Conservation (phyloP, 1,284 basidiomycete genomes). For the Ceratobasidium sp. region DNA sequence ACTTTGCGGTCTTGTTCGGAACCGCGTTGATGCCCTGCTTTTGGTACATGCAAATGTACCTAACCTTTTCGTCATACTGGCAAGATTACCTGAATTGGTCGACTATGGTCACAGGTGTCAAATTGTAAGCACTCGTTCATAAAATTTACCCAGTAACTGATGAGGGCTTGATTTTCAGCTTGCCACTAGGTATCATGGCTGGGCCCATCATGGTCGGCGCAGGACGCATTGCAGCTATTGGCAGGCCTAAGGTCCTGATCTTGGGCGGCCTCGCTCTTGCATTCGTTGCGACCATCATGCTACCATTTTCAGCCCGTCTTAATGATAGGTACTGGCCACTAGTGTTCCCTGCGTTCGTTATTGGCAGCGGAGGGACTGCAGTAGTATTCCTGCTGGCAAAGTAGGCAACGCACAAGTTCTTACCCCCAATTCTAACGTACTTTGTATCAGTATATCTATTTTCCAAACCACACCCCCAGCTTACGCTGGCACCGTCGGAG, state of each 20-base stretch:
- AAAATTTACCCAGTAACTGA: not conserved
- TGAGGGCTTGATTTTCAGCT: not conserved
- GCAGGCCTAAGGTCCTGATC: conserved; percentile 57
- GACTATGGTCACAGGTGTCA: conserved; percentile 37
- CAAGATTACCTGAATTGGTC: conserved; percentile 40
- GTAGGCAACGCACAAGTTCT: not conserved
- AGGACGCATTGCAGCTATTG: conserved; percentile 51
- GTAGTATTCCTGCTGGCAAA: conserved; percentile 38
- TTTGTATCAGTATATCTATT: conserved; percentile 23
- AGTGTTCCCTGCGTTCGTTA: conserved; percentile 57
- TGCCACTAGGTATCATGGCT: conserved; percentile 45
- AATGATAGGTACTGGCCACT: conserved; percentile 56
- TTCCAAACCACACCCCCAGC: conserved; percentile 41
- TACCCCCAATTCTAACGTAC: not conserved
- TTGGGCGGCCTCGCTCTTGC: conserved; percentile 53
- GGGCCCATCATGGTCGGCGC: conserved; percentile 50
- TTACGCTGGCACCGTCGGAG: conserved; percentile 43
- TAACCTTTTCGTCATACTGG: conserved; percentile 37
- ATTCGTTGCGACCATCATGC: conserved; percentile 54
- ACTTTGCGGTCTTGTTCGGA: conserved; percentile 53
- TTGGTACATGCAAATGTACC: conserved; percentile 49
- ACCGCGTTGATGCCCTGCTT: conserved; percentile 52
- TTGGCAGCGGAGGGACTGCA: conserved; percentile 35
- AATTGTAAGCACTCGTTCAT: conserved; percentile 24
- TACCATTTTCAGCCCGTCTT: conserved; percentile 53